Percentiles rank a stretch among this genome's conserved stretches.
Evolutionary conservation across 768 basidiomycete genomes (phyloP).

Genomic region (Termitomyces sp.): DNA sequence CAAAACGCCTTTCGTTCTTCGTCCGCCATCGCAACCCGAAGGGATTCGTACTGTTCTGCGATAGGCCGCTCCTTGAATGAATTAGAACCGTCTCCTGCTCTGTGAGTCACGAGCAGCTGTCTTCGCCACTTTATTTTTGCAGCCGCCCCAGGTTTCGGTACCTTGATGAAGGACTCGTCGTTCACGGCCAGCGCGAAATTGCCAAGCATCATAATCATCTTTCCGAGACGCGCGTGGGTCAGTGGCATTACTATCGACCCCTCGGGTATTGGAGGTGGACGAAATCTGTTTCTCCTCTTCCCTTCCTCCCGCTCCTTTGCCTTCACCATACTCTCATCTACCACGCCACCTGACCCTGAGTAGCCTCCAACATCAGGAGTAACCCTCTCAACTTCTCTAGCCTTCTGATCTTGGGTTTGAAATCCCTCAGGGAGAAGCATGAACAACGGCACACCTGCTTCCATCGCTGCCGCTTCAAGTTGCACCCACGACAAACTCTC

Average conservation of each 20-base stretch:
- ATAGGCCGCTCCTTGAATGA: neutral
- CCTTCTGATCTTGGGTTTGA: neutral
- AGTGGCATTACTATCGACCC: constrained; percentile 23
- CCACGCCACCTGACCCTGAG: neutral
- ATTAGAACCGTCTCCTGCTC: neutral
- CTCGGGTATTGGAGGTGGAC: constrained; percentile 5
- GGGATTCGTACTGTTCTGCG: constrained; percentile 25
- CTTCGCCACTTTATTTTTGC: neutral
- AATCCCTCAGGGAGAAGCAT: constrained; percentile 39
- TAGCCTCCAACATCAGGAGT: neutral
- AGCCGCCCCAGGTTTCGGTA: constrained; percentile 5
- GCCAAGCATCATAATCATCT: constrained; percentile 52
- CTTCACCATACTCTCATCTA: neutral
- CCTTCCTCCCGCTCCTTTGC: neutral
- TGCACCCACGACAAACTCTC: constrained; percentile 50
- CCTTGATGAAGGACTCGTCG: constrained; percentile 9
- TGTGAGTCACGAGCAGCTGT: neutral
- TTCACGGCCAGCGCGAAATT: constrained; percentile 40
- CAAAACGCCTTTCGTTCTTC: constrained; percentile 53
- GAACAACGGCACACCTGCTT: constrained; percentile 58
- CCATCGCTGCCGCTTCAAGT: constrained; percentile 58
- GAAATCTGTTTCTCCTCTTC: neutral
- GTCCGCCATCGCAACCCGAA: constrained; percentile 23
- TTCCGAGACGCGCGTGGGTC: constrained; percentile 53
- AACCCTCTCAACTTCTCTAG: neutral